phyloP scores from a whole-genome alignment of 495 filamentous ascomycete genomes.

The Halenospora varia region DNA sequence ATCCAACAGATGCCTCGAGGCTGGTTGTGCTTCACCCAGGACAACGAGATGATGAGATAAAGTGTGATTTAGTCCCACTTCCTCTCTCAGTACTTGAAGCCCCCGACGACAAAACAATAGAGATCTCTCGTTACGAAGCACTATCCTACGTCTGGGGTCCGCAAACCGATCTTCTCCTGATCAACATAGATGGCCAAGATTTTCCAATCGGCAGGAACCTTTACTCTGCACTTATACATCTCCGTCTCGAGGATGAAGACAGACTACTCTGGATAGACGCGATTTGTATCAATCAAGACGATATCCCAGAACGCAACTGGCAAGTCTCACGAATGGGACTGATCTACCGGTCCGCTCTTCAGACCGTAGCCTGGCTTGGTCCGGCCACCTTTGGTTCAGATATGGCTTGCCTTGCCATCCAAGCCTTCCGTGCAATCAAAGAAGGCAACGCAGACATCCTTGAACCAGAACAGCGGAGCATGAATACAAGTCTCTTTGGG shows the following conservation, averaged over 20 bases:
- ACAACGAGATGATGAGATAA: no score
- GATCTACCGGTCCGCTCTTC: background rate
- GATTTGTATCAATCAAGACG: conserved; percentile 12
- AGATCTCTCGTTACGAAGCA: no score
- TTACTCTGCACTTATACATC: background rate
- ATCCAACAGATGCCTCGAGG: no score
- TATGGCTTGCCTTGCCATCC: background rate
- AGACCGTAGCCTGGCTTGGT: background rate
- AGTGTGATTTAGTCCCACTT: no score
- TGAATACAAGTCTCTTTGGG: background rate
- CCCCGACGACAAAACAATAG: no score
- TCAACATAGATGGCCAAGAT: background rate
- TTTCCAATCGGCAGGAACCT: background rate
- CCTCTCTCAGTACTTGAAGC: no score
- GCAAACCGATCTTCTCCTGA: background rate
- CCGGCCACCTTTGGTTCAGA: background rate
- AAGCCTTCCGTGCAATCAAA: background rate
- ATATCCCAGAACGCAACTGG: background rate
- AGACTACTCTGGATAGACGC: conserved; percentile 3
- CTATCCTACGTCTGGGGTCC: conserved; percentile 2
- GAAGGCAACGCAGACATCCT: background rate
- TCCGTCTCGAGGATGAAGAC: background rate
- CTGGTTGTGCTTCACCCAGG: no score
- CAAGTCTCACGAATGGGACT: conserved; percentile 7
- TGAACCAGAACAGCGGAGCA: background rate